Base-by-base conservation (phyloP, 129 eudicot species). In the Glebionis coronaria region DNA sequence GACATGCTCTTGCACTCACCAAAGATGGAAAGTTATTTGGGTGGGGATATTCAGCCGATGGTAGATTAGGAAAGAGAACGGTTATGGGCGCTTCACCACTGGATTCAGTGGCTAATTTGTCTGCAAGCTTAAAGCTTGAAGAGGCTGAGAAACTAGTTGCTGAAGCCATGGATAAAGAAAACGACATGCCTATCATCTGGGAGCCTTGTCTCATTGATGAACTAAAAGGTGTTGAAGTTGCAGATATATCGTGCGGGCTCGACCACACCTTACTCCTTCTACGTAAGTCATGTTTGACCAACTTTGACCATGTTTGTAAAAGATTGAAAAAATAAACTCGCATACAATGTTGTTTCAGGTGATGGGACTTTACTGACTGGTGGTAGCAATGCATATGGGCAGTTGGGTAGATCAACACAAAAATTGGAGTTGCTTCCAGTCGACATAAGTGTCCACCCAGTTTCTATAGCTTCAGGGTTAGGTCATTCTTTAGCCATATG, bases 31-130 rank as follows among this genome's bases (percentile, higher is more conserved):
- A 87, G 68, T 60, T 94, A 78, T 94, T 86, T 49, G 90, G 99
- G 21, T 94, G 99, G 99, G 99, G 99, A 14, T 94, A 94, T 76
- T 84, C 90, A 50, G 90, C 97, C 1, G 99, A 94, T 84, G 95
- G 99, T 40, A 86, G 97, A 74, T 75, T 89, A 67, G 99, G 99
- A 58, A 80, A 78, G 73, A 74, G 87, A 31, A 86, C 88, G 59
- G 76, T 60, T 27, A 53, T 79, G 8, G 82, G 74, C 74, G 55
- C 70, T 12, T 89, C 97, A 44, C 87, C 80, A 9, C 83, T 94
- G 47, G 97, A 94, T 57, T 81, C 90, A 19, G 64, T 27, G 35
- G 69, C 76, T 12, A 61, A 61, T 40, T 50, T 78, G 62, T 66
- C 69, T 9, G 67, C 81, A n/a, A 35, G 67, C 49, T 74, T 80